Evolutionary conservation across 257 asterid genomes (phyloP), one percentile per base, ranked within the genome.

Genomic region (Penstemon eatonii): DNA sequence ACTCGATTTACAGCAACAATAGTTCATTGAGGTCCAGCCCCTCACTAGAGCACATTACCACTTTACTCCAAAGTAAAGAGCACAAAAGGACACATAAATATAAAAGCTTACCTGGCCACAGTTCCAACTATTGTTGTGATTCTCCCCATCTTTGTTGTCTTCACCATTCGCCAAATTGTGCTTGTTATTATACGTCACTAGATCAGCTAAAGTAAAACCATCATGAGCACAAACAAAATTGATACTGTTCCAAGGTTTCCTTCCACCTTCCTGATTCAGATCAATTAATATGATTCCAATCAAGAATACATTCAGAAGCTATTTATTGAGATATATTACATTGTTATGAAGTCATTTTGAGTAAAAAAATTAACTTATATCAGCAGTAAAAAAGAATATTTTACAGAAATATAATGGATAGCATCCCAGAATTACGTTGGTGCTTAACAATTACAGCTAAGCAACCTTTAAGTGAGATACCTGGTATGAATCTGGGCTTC

Each of bases 71-170:
- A 41, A 63, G 53, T 43, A 78, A 19, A 60, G 49, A 53, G 9
- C 10, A 42, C 51, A 44, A 56, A 47, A 46, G 15, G 38, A 9
- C 7, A 36, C 65, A 68, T 6, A 6, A 39, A 51, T 65, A 57
- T 52, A 38, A 71, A 63, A 66, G 15, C 70, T 54, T 78, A 88
- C 98, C 91, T 89, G 91, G 56, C 99, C 99, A 67, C 97, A 94
- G 62, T 94, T 94, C 99, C 99, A 94, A 77, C 99, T 94, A 79
- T 89, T 89, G 64, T 94, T 94, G 68, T 91, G 97, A 84, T 86
- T 91, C 81, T 91, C 99, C 46, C 99, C 99, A 54, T 94, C 99
- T 33, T 79, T 90, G 79, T 94, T 91, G 75, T 89, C 96, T 82
- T 94, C 99, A 3, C 99, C 97, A 76, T 94, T 94, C 49, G 96